Evolutionary conservation across 148 eudicot genomes (phyloP).

Genomic region (Rhododendron ferrugineum): DNA sequence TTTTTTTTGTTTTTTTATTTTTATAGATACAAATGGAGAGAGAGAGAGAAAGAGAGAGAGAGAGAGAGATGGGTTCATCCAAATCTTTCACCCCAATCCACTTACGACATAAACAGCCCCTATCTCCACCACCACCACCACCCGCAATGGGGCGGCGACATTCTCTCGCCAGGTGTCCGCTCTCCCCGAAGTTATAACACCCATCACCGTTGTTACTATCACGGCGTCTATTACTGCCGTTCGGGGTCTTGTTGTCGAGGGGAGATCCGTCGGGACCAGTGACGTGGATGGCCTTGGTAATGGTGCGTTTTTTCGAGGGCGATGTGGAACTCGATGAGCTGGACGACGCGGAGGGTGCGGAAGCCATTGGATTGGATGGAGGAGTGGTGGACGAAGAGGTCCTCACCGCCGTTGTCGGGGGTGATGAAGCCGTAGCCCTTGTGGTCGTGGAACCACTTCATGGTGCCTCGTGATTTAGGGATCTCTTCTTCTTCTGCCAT

Average conservation of each 20-base stretch:
- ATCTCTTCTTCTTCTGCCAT: conserved; percentile 32
- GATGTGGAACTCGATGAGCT: conserved; percentile 48
- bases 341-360: conserved; percentile 38
- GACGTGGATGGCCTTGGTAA: conserved; percentile 60
- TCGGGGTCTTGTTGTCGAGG: background rate
- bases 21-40: too few species aligned
- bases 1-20: too few species aligned
- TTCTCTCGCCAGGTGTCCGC: conserved; percentile 35
- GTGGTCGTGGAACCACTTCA: conserved; percentile 40
- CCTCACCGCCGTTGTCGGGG: conserved; percentile 53
- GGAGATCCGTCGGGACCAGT: conserved; percentile 39
- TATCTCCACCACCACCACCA: conserved; percentile 18
- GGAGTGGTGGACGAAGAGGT: conserved; percentile 67
- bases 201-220: background rate
- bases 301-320: conserved; percentile 27
- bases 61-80: too few species aligned
- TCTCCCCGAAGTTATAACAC: conserved; percentile 29
- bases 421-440: conserved; percentile 78
- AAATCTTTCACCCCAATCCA: too few species aligned
- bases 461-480: conserved; percentile 29
- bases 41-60: too few species aligned
- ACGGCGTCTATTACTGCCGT: conserved; percentile 22
- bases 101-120: conserved; percentile 19
- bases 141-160: conserved; percentile 16
- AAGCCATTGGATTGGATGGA: conserved; percentile 56